Evolutionary conservation across 2,329 filamentous ascomycete genomes (phyloP).

Genomic region (Ophioceras dolichostomum): DNA sequence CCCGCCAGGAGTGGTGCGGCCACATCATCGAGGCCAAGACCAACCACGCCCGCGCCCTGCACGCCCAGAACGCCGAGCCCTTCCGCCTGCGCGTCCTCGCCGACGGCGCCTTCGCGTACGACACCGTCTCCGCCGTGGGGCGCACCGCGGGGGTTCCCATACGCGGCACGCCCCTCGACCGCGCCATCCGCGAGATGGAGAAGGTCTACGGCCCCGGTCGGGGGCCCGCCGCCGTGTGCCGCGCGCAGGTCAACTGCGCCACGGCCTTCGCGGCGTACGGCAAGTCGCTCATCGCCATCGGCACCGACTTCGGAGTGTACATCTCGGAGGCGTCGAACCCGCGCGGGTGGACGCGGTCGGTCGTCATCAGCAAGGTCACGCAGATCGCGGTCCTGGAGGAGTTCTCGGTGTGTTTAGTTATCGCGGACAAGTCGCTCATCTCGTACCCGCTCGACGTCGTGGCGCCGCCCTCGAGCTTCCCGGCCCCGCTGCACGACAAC

Average conservation of each 20-base stretch:
- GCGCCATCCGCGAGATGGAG: conserved; percentile 83
- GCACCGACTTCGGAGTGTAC: conserved; percentile 89
- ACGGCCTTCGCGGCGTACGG: conserved; percentile 78
- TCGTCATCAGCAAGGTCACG: conserved; percentile 65
- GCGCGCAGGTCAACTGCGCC: conserved; percentile 82
- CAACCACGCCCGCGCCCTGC: conserved; percentile 75
- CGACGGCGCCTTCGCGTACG: conserved; percentile 81
- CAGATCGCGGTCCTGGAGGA: conserved; percentile 94
- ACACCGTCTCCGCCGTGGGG: conserved; percentile 44
- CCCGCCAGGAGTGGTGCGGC: conserved; percentile 77
- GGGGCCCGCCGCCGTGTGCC: conserved; percentile 66
- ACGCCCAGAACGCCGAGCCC: conserved; percentile 88
- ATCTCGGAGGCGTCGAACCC: conserved; percentile 82
- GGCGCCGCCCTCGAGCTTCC: conserved; percentile 47
- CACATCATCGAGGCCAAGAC: conserved; percentile 95
- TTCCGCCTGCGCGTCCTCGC: conserved; percentile 88
- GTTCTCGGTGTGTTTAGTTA: conserved; percentile 83
- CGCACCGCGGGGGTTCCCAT: conserved; percentile 61
- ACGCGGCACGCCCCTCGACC: conserved; percentile 79
- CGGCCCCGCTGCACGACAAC: conserved; percentile 55
- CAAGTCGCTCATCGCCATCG: conserved; percentile 81
- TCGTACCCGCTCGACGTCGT: conserved; percentile 90
- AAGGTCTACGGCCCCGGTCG: conserved; percentile 58
- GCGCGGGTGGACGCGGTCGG: conserved; percentile 77
- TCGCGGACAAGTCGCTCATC: conserved; percentile 81